Evolutionary conservation across 352 stramenopile genomes (phyloP).

Genomic region (Vaucheria bursata): DNA sequence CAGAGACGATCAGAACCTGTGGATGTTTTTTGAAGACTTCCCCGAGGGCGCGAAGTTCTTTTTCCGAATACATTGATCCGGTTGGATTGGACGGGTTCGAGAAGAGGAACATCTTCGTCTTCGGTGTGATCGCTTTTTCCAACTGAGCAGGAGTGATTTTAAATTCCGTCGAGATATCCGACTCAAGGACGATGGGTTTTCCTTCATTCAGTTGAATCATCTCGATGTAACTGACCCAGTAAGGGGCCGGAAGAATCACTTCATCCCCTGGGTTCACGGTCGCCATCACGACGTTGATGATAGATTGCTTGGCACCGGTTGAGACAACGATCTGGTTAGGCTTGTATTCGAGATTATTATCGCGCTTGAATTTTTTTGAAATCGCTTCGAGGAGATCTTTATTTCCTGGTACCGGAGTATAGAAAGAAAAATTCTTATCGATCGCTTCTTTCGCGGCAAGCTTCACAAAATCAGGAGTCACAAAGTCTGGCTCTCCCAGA

Average conservation of each 20-base stretch:
- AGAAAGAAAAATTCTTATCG: not conserved
- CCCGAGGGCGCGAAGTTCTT: not conserved
- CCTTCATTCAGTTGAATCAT: not conserved
- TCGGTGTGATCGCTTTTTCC: slow-evolving; percentile 2
- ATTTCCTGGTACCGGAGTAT: not conserved
- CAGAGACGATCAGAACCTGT: not conserved
- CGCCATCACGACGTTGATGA: slow-evolving; percentile 4
- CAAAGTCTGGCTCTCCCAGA: not conserved
- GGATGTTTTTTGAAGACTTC: slow-evolving; percentile 2
- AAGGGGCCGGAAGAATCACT: not conserved
- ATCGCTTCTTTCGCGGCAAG: not conserved
- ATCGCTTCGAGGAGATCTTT: not conserved
- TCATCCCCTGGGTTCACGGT: not conserved
- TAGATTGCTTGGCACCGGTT: not conserved
- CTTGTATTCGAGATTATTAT: not conserved
- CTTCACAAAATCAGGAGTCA: not conserved
- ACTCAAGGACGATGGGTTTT: not conserved
- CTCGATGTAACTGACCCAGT: slow-evolving; percentile 2
- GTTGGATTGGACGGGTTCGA: not conserved
- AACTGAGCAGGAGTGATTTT: not conserved
- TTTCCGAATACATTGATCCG: not conserved
- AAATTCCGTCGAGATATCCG: not conserved
- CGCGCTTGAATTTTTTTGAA: not conserved
- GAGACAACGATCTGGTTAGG: not conserved
- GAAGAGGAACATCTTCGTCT: not conserved